phyloP scores from a whole-genome alignment of 2,329 filamentous ascomycete species.

The Colletotrichum aenigma region DNA sequence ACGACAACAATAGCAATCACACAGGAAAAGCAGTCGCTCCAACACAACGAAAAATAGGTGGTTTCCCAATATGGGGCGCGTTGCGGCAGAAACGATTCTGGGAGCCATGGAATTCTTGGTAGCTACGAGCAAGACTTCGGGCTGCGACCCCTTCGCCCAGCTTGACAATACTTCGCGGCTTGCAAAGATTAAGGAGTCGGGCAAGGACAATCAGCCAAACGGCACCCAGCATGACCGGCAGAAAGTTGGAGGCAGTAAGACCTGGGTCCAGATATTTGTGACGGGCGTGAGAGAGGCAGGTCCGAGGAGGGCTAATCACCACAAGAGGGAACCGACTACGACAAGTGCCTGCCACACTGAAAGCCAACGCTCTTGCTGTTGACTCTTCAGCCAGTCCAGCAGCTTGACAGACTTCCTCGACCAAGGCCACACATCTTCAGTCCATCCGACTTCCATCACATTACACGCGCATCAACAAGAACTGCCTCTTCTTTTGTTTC shows the following conservation, averaged over 20 bases:
- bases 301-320: not conserved
- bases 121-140: not conserved
- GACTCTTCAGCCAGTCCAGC: not conserved
- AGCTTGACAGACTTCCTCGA: not conserved
- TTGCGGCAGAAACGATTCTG: not conserved
- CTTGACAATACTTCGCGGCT: not conserved
- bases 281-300: not conserved
- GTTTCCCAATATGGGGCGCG: not conserved
- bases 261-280: not conserved
- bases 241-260: not conserved
- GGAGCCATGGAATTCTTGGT: not conserved
- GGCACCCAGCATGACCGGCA: not conserved
- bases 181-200: not conserved
- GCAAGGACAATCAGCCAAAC: not conserved
- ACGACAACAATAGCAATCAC: not conserved
- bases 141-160: not conserved
- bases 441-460: not conserved
- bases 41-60: not conserved
- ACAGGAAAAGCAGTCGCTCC: not conserved
- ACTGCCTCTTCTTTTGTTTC: not conserved
- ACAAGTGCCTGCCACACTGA: not conserved
- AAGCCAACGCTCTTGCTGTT: not conserved
- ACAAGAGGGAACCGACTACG: not conserved
- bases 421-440: not conserved
- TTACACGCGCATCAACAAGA: not conserved